Conservation (phyloP, 306 rosid species). For the Cicer pinnatifidum region DNA sequence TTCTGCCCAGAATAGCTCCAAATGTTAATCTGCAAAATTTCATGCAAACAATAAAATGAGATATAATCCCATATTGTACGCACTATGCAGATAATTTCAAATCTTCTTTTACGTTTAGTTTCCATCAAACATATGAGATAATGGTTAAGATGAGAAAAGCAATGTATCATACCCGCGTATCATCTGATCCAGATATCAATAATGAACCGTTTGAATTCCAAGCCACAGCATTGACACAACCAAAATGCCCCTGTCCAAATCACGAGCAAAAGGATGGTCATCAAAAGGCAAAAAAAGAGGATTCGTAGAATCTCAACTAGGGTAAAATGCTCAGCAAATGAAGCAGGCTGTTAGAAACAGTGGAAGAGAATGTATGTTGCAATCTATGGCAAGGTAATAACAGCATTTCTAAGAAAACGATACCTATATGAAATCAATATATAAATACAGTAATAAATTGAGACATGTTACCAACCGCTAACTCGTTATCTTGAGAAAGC, state of each 20-base stretch:
- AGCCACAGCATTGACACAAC: slow-evolving; percentile 92
- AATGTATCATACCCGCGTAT: slow-evolving; percentile 66
- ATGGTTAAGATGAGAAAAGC: slow-evolving; percentile 2
- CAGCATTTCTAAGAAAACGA: slow-evolving; percentile 1
- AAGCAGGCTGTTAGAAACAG: slow-evolving; percentile 12
- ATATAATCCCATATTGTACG: neutral
- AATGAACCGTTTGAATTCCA: slow-evolving; percentile 91
- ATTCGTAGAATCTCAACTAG: neutral
- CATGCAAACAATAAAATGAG: slow-evolving; percentile 30
- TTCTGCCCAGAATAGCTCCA: slow-evolving; percentile 76
- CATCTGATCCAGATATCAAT: slow-evolving; percentile 96
- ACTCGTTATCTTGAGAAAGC: slow-evolving; percentile 77
- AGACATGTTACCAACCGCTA: slow-evolving; percentile 69
- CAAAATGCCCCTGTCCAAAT: slow-evolving; percentile 77
- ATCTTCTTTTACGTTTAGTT: slow-evolving; percentile 14
- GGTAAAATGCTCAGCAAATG: slow-evolving; percentile 9
- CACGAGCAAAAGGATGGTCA: slow-evolving; percentile 34
- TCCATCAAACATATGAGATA: slow-evolving; percentile 16
- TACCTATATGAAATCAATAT: neutral
- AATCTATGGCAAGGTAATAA: neutral
- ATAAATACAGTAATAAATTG: neutral
- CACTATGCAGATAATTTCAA: slow-evolving; percentile 15
- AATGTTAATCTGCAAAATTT: slow-evolving; percentile 76
- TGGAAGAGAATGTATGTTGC: neutral
- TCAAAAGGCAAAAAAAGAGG: slow-evolving; percentile 10